Base-by-base conservation (phyloP, 1,284 basidiomycete species). In the Neolentinus lepideus region DNA sequence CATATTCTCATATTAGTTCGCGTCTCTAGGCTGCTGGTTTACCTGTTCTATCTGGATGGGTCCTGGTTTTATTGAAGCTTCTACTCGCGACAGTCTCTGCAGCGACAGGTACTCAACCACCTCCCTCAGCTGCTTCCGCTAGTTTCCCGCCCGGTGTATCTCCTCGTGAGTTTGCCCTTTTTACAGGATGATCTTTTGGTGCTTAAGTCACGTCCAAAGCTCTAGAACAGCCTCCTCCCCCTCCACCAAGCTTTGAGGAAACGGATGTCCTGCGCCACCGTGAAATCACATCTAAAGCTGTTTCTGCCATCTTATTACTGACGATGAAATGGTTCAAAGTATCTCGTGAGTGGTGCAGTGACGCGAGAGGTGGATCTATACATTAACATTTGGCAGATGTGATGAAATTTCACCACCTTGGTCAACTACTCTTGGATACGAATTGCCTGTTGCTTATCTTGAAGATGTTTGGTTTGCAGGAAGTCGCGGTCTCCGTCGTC, bases 321-420 rank as follows among this genome's bases (percentile, higher is more conserved):
- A 83, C 90, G 2, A 71, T 99, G 60, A 98, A 98, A 68, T 99
- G 97, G 97, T 98, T 98, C 80, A 99, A 98, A 71, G 91, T 91
- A 31, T 97, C 94, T 53, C 94, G 94, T 95, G 62, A 69, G 89
- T 79, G 48, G 25, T 26, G 4, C 29, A 31, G 12, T 6, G 12
- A 4, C 29, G 16, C 16, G 10, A 46, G 16, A 6, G 10, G 24
- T 16, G 24, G 4, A 16, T 25, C 16, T 46, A 19, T 46, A 6
- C 6, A 10, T 46, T 6, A 19, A 6, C 47, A 45, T 50, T 25
- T 33, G 4, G 22, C 63, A 95, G 93, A 99, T 72, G 87, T 90
- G 29, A 95, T 99, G 89, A 99, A 99, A 69, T 98, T 98, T 68
- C 95, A 99, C 71, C 94, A 98, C 70, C 79, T 99, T 29, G 93